These are phyloP conservation scores for Botrytis aclada DNA, from an alignment of 2,329 filamentous ascomycete genomes.

Conservation along the genomic window DNA sequence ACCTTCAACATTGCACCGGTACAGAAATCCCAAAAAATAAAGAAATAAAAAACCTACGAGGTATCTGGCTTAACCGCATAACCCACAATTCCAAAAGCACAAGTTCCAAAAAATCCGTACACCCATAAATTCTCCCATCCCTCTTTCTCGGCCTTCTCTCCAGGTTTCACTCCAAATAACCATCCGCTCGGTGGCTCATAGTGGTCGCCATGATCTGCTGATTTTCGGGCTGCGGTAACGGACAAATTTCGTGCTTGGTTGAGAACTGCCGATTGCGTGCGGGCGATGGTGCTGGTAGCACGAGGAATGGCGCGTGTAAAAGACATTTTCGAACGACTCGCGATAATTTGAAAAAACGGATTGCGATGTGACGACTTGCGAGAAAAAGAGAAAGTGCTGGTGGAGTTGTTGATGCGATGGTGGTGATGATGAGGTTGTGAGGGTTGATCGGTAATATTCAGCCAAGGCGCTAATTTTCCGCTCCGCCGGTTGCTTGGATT, in stretches of 20 bases:
- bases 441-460: slow-evolving; percentile 8
- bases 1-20: background rate
- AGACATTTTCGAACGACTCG: background rate
- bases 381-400: background rate
- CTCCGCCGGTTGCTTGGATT: background rate
- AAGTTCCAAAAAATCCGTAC: slow-evolving; percentile 78
- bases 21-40: slow-evolving; percentile 3
- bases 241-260: slow-evolving; percentile 5
- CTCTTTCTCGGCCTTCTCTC: slow-evolving; percentile 93
- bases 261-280: background rate
- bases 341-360: too few relatives aligned
- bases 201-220: slow-evolving; percentile 45
- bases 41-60: slow-evolving; percentile 65
- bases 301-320: slow-evolving; percentile 14
- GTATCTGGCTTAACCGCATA: slow-evolving; percentile 98
- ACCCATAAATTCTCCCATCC: slow-evolving; percentile 90
- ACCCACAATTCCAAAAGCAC: slow-evolving; percentile 70
- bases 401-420: background rate
- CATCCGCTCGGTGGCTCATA: slow-evolving; percentile 90
- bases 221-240: slow-evolving; percentile 1
- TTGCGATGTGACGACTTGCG: background rate
- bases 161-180: slow-evolving; percentile 91
- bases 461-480: slow-evolving; percentile 15
- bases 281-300: background rate
- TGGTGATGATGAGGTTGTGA: background rate